phyloP scores from a whole-genome alignment of 2,329 filamentous ascomycete species.

The Aspergillus sp. region DNA sequence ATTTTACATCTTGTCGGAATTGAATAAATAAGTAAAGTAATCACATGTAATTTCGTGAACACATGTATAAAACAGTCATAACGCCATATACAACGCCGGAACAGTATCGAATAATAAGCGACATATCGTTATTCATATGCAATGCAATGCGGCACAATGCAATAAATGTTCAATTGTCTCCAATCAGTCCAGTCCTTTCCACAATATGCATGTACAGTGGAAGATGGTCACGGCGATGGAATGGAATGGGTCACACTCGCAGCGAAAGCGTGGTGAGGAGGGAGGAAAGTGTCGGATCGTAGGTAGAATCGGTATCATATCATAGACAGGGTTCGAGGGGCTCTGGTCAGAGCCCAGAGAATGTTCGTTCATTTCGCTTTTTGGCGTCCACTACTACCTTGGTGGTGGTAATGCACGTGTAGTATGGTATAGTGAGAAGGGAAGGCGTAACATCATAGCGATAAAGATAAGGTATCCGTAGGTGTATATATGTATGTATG shows the following conservation, averaged over 20 bases:
- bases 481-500: neutral
- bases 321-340: neutral
- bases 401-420: no score
- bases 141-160: neutral
- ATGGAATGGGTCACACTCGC: no score
- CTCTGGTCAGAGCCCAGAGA: no score
- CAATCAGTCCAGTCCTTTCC: neutral
- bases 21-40: neutral
- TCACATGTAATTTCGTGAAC: neutral
- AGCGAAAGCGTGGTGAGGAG: no score
- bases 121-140: slow-evolving; percentile 6
- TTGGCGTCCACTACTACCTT: no score
- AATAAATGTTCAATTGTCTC: neutral
- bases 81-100: neutral
- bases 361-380: no score
- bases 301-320: neutral
- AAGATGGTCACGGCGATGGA: neutral
- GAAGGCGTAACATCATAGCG: neutral
- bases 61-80: neutral
- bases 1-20: neutral
- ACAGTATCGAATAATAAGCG: neutral
- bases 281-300: neutral
- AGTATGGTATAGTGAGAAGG: neutral
- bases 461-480: neutral
- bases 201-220: neutral